Evolutionary conservation across 306 rosid genomes (phyloP), one percentile per base, ranked within the genome.

Genomic region (Trifolium pratense): DNA sequence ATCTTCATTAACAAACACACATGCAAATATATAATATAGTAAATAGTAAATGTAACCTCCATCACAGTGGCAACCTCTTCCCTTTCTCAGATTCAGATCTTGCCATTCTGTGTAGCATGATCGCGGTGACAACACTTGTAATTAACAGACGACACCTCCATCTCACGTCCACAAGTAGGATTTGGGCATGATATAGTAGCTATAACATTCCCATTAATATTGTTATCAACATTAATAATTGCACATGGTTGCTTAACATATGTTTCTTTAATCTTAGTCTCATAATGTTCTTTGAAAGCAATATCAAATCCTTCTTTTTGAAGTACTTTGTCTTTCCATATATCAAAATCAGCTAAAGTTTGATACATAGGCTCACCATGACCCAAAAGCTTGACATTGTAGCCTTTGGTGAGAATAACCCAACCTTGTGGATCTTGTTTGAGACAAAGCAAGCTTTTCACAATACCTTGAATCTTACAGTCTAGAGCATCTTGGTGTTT

Each of bases 131-230:
- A 80, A 37, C 83, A 80, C 67, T 68, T 60, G 76, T 80, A 80
- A 61, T 74, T 68, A 73, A 80, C 75, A 14, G 83, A 74, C 1
- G 76, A 9, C 2, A 80, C 79, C 13, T 80, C 83, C 83, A 80
- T 80, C 53, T 68, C 76, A 39, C 83, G 83, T 1, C 67, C 83
- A 59, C 83, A 80, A 13, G 76, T 80, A 3, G 83, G 76, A 68
- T 79, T 79, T 74, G 83, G 83, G 53, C 83, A 80, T 25, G 83
- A 18, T 67, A 80, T 74, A 3, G 79, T 80, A 9, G 78, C 76
- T 4, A 80, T 3, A 0, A 80, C 79, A 74, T 68, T 70, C 29
- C 61, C 75, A 74, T 7, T 60, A 5, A n/a, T 31, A 6, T 74
- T 36, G 3, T 68, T 31, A 26, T 52, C 72, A 68, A 68, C n/a